Percentiles rank a stretch among this genome's conserved stretches.
Conservation (phyloP, 2,329 filamentous ascomycete genomes). For the Penicillium corylophilum region DNA sequence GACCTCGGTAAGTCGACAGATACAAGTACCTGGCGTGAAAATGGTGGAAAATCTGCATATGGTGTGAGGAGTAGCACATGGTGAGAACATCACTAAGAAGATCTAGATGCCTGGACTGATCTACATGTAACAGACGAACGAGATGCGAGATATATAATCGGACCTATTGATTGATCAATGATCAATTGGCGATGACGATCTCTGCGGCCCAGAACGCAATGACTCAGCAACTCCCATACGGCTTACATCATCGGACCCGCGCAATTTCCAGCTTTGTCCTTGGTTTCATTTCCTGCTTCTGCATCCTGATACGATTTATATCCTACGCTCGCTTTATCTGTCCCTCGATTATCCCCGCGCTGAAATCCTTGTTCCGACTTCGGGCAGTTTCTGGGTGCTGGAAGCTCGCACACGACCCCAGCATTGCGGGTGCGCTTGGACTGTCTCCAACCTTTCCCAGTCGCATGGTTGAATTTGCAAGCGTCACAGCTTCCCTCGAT, state of each 20-base stretch:
- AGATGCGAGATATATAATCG: too few relatives aligned
- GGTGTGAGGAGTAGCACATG: too few relatives aligned
- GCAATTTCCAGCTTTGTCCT: constrained; percentile 7
- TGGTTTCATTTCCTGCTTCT: background rate
- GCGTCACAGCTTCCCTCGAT: background rate
- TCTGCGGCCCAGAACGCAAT: background rate
- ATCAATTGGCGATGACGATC: background rate
- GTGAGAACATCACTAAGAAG: too few relatives aligned
- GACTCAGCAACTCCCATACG: constrained; percentile 14
- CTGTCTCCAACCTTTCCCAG: constrained; percentile 6
- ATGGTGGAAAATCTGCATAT: too few relatives aligned
- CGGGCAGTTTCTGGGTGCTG: background rate
- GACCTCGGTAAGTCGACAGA: too few relatives aligned
- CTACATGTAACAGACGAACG: too few relatives aligned
- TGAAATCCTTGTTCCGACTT: background rate
- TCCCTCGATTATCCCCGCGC: background rate
- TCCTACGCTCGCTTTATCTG: background rate
- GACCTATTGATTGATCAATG: too few relatives aligned
- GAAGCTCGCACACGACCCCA: constrained; percentile 7
- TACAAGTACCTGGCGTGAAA: too few relatives aligned
- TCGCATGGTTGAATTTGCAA: constrained; percentile 9
- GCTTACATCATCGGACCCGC: constrained; percentile 23
- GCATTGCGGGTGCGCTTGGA: constrained; percentile 3
- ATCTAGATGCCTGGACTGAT: too few relatives aligned
- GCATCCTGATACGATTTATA: background rate